These are phyloP conservation scores for Boletus edulis DNA, from an alignment of 768 basidiomycete species.

Conservation along the genomic window DNA sequence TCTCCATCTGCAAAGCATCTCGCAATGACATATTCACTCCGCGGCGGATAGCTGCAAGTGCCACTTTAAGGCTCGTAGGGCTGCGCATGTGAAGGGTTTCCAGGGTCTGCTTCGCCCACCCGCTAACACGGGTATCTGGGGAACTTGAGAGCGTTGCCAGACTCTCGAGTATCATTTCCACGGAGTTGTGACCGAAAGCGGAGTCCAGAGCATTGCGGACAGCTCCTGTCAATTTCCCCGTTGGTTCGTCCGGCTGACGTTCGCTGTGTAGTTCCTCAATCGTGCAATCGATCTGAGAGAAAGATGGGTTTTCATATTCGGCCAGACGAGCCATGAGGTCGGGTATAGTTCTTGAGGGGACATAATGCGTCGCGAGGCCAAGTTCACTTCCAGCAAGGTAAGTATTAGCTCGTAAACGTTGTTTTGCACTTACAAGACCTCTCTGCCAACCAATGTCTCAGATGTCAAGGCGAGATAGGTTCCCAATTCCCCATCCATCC, in stretches of 20 bases:
- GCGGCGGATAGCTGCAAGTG: slow-evolving; percentile 73
- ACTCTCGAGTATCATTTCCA: slow-evolving; percentile 65
- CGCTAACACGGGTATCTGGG: slow-evolving; percentile 45
- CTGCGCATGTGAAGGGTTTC: slow-evolving; percentile 64
- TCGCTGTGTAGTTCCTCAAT: slow-evolving; percentile 65
- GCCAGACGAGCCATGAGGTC: slow-evolving; percentile 68
- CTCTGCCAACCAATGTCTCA: slow-evolving; percentile 67
- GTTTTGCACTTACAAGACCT: slow-evolving; percentile 69
- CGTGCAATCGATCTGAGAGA: slow-evolving; percentile 60
- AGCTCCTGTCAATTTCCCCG: slow-evolving; percentile 53
- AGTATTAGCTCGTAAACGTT: slow-evolving; percentile 6
- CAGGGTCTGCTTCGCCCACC: slow-evolving; percentile 77
- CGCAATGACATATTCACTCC: slow-evolving; percentile 64
- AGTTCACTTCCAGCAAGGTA: slow-evolving; percentile 57
- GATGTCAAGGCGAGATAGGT: slow-evolving; percentile 92
- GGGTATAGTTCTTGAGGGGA: slow-evolving; percentile 74
- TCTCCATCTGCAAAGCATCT: slow-evolving; percentile 78
- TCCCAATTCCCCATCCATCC: slow-evolving; percentile 88
- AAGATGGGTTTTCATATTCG: slow-evolving; percentile 33
- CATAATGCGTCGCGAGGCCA: slow-evolving; percentile 92
- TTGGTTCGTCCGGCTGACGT: slow-evolving; percentile 53
- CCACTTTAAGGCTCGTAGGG: slow-evolving; percentile 90
- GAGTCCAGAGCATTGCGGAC: slow-evolving; percentile 76
- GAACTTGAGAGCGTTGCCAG: slow-evolving; percentile 43
- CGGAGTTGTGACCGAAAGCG: slow-evolving; percentile 68